A percentile compares a stretch with the other conserved stretches of the same genome.
phyloP scores from a whole-genome alignment of 306 rosid genomes.

The Inga leiocalycina region DNA sequence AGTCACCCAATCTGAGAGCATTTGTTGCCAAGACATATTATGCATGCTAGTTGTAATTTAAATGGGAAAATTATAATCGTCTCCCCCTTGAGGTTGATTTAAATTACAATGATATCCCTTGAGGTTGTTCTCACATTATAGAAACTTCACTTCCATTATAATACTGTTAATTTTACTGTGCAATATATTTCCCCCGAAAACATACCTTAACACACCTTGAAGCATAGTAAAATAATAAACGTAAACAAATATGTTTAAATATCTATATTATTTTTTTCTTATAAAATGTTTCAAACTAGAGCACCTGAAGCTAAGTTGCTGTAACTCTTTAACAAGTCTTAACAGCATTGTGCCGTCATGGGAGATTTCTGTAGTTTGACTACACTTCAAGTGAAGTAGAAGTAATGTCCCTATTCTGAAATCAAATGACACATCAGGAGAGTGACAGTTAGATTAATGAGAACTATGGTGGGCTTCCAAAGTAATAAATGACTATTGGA shows the following conservation, averaged over 20 bases:
- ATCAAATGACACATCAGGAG: not conserved
- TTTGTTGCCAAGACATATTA: conserved; percentile 7
- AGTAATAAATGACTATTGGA: not conserved
- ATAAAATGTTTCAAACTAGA: not conserved
- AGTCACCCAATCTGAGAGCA: not conserved
- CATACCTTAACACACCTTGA: not conserved
- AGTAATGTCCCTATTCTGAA: not conserved
- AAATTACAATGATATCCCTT: not conserved
- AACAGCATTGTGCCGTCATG: not conserved
- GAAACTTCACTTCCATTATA: not conserved
- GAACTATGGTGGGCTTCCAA: conserved; percentile 19
- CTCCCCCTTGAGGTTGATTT: not conserved
- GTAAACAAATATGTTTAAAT: not conserved
- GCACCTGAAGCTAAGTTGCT: not conserved
- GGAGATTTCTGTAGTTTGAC: not conserved
- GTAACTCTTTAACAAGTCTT: not conserved
- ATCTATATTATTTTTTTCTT: not conserved
- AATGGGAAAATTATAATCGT: not conserved
- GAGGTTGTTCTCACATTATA: not conserved
- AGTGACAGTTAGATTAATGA: not conserved
- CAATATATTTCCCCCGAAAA: not conserved
- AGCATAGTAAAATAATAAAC: not conserved
- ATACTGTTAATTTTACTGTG: not conserved
- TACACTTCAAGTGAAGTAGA: not conserved
- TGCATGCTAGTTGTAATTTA: not conserved